Conservation (phyloP, 2,329 filamentous ascomycete genomes). For the Alternaria dauci region DNA sequence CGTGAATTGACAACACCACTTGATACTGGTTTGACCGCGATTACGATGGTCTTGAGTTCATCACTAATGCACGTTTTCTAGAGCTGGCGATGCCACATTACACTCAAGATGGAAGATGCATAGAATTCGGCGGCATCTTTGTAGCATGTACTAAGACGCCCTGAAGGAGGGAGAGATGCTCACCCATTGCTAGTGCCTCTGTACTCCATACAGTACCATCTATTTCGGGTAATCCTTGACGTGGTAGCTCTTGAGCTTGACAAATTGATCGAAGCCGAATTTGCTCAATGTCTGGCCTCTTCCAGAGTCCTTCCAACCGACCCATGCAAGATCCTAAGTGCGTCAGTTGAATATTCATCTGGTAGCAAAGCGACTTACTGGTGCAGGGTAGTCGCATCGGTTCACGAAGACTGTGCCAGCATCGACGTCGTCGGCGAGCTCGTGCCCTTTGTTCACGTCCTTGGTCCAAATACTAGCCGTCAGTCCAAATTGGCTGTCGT, state of each 20-base stretch:
- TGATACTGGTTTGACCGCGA: neutral
- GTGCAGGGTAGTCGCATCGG: slow-evolving; percentile 88
- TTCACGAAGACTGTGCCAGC: slow-evolving; percentile 97
- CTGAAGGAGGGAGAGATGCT: slow-evolving; percentile 25
- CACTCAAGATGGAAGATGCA: neutral
- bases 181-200: slow-evolving; percentile 19
- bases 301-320: slow-evolving; percentile 96
- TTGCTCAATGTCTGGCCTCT: slow-evolving; percentile 88
- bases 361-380: slow-evolving; percentile 67
- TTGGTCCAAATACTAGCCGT: slow-evolving; percentile 99
- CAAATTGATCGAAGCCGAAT: slow-evolving; percentile 94
- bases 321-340: slow-evolving; percentile 86
- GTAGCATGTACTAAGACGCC: neutral
- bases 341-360: slow-evolving; percentile 19
- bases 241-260: slow-evolving; percentile 96
- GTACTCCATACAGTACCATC: slow-evolving; percentile 21
- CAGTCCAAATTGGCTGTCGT: slow-evolving; percentile 91
- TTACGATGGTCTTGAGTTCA: neutral
- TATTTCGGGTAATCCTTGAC: slow-evolving; percentile 78
- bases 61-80: neutral
- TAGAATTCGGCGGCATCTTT: neutral
- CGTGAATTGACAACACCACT: neutral
- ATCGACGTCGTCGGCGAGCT: slow-evolving; percentile 81
- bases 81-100: neutral
- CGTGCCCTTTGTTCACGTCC: slow-evolving; percentile 76